phyloP scores from a whole-genome alignment of 768 basidiomycete species.

The Tubosaeta sp. region DNA sequence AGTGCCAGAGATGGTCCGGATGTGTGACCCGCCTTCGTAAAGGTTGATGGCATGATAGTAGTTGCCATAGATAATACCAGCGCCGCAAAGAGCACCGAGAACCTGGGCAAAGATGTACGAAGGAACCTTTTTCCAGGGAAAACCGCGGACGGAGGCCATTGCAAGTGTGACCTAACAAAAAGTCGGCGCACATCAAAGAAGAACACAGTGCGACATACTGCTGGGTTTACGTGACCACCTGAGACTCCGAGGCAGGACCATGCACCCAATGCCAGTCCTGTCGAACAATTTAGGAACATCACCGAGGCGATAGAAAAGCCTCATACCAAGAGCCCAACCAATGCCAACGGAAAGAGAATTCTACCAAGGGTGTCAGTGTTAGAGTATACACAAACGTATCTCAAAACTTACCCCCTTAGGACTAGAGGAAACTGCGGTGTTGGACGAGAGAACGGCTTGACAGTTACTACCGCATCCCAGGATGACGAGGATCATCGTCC shows the following conservation, averaged over 20 bases:
- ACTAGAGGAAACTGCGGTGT: conserved; percentile 39
- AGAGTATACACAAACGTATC: not conserved
- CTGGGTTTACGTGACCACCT: conserved; percentile 74
- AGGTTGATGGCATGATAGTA: conserved; percentile 66
- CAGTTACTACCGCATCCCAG: conserved; percentile 58
- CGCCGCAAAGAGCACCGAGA: conserved; percentile 56
- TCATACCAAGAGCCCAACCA: conserved; percentile 32
- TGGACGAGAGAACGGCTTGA: conserved; percentile 50
- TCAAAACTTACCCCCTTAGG: conserved; percentile 51
- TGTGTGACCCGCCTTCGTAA: conserved; percentile 50
- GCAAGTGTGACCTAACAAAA: conserved; percentile 59
- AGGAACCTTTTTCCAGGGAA: conserved; percentile 81
- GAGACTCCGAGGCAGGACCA: conserved; percentile 66
- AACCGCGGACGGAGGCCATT: conserved; percentile 62
- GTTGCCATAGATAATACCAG: conserved; percentile 55
- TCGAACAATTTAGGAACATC: not conserved
- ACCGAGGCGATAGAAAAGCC: not conserved
- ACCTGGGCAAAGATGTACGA: conserved; percentile 60
- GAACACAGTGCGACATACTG: conserved; percentile 35
- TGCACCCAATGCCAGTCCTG: conserved; percentile 59
- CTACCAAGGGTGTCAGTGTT: conserved; percentile 13
- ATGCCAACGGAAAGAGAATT: conserved; percentile 22
- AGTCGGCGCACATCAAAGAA: conserved; percentile 1
- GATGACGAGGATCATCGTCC: conserved; percentile 53
- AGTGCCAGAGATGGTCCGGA: conserved; percentile 55